Evolutionary conservation across 2,329 filamentous ascomycete species (phyloP), one percentile per base, ranked within the genome.

Genomic region (Leptosphaerulina australis): DNA sequence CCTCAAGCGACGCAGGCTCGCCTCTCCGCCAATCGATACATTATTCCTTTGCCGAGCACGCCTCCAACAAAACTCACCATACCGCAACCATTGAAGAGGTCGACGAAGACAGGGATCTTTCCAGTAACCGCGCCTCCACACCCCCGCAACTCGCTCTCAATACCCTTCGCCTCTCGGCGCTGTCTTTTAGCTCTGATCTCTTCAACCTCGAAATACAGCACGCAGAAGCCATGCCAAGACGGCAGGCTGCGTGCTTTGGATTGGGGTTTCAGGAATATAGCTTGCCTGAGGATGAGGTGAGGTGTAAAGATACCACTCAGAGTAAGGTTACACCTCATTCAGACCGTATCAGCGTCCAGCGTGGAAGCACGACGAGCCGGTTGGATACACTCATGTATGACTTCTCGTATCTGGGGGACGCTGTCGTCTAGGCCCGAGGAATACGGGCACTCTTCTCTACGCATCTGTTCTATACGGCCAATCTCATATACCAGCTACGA

Each of bases 191-290:
- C 37, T 56, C 65, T 18, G 61, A 60, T 28, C 59, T 70, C 25
- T 69, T 71, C 60, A 55, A 60, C 8, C 41, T 68, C 10, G 59
- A 61, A 14, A 61, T 67, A 20, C 60, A 58, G 12, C 55, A 62
- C 33, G 31, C 57, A 8, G 64, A 66, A 3, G 31, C 59, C 1
- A 58, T 60, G 8, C 55, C 67, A 2, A 62, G 64, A 11, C 60
- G 70, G 36, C 64, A 70, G 36, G 67, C 61, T 8, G 58, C 64
- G 1, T 70, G 65, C 49, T 71, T 68, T 24, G 68, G 68, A 6
- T 39, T 64, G 2, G 65, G 66, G 5, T 71, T 74, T 44, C 62
- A 72, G 28, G 59, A 60, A 11, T 72, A 71, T 50, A 69, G 60
- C 31, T 58, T 73, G 0, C 67, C 69, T 1, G 60, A 66, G 9